A percentile compares a stretch with the other conserved stretches of the same genome.
Evolutionary conservation across 23 red algal genomes (phyloP).

Genomic region (Agarophyton chilense): DNA sequence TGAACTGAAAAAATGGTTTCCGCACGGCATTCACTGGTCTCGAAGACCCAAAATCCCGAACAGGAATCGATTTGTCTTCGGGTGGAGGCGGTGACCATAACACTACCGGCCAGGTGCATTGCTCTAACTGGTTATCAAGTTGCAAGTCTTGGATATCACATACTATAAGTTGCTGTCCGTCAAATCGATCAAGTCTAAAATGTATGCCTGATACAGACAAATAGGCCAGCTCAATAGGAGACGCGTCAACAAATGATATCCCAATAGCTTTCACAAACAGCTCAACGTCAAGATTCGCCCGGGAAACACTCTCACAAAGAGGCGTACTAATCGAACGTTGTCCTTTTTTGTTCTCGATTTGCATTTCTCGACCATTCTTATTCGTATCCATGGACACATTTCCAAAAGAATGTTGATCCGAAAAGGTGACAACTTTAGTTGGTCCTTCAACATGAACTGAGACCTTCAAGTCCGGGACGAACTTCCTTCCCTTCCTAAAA

Average conservation of each 20-base stretch:
- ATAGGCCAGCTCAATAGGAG: conserved; percentile 80
- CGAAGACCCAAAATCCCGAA: conserved; percentile 5
- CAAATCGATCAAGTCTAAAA: conserved; percentile 72
- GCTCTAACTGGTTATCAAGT: conserved; percentile 83
- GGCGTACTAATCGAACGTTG: neutral
- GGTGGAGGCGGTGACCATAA: conserved; percentile 78
- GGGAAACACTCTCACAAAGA: neutral
- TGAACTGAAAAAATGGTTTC: conserved; percentile 77
- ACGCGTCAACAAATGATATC: conserved; percentile 81
- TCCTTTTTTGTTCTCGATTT: neutral
- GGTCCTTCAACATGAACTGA: conserved; percentile 79
- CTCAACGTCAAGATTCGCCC: conserved; percentile 67
- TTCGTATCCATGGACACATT: neutral
- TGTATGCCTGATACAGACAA: conserved; percentile 68
- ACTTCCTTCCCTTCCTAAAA: conserved; percentile 24
- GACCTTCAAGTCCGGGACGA: conserved; percentile 51
- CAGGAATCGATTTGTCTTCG: neutral
- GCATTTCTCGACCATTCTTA: neutral
- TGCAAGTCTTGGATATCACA: conserved; percentile 81
- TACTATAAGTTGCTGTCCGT: conserved; percentile 57
- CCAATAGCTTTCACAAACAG: conserved; percentile 75
- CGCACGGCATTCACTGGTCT: neutral
- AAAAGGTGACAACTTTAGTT: conserved; percentile 90
- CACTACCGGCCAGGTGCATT: conserved; percentile 83
- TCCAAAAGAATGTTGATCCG: conserved; percentile 13